Base-by-base conservation (phyloP, 2,329 filamentous ascomycete species). In the Exophiala sp. region DNA sequence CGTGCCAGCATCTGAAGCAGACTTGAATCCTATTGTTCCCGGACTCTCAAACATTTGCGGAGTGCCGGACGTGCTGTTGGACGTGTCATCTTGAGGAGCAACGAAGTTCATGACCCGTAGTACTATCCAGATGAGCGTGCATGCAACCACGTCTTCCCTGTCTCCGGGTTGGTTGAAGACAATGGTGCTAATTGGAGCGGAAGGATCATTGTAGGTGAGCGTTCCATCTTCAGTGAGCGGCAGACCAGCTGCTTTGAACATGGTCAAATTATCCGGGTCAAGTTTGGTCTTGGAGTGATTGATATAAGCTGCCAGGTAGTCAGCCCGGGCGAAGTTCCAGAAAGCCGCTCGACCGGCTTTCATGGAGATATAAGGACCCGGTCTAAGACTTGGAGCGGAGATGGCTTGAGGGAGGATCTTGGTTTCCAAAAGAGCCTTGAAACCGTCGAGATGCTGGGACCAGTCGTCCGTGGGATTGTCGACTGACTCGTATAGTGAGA, bases 401-500 rank as follows among this genome's bases (percentile, higher is more conserved):
- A 57, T 40, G 72, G 69, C 9, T 78, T 71, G 14, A 73, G 66
- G 53, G 67, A 74, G 45, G 29, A 60, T 60, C 29, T 60, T 60
- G 21, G 51, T 53, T 53, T 75, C 81, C 49, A 86, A 75, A 16
- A 87, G 71, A 0, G 82, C 81, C 59, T 86, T 86, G 0, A 85
- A 80, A 0, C 83, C 84, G 60, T 81, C 85, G 5, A 87, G 69
- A 69, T 87, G 85, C 69, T 62, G 75, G 32, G 79, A 77, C 83
- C 83, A 87, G 16, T 83, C 83, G 0, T 76, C 75, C 2, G 78
- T 79, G 1, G 82, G 84, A 1, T 81, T 80, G 65, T 86, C 83
- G n/a, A 87, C 71, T 54, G 86, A 82, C 58, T 87, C 84, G 63
- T 86, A 87, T 0, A 84, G 80, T 54, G 83, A 86, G 1, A 88